These are phyloP conservation scores for Pezicula neosporulosa DNA, from an alignment of 2,329 filamentous ascomycete species.

Conservation along the genomic window DNA sequence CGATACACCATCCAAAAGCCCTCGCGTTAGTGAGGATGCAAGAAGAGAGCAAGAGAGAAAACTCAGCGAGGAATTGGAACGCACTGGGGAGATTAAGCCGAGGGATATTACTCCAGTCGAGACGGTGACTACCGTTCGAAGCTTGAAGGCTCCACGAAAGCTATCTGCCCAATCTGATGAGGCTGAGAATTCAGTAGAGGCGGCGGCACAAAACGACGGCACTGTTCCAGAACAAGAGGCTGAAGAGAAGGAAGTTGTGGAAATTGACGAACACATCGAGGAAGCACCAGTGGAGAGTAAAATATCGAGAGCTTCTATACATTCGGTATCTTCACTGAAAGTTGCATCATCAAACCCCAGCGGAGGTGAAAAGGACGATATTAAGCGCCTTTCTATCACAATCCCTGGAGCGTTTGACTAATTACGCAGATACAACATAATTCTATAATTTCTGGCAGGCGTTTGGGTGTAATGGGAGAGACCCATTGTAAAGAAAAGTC, in stretches of 20 bases:
- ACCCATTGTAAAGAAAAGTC: too few relatives aligned
- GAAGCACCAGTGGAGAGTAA: conserved; percentile 6
- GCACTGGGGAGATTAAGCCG: conserved; percentile 25
- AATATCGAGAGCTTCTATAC: conserved; percentile 14
- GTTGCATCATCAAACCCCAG: conserved; percentile 4
- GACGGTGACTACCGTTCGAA: conserved; percentile 7
- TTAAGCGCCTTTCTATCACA: conserved; percentile 32
- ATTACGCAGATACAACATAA: not conserved
- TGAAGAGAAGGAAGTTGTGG: not conserved
- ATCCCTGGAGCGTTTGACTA: conserved; percentile 29
- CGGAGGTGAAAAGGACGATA: conserved; percentile 24
- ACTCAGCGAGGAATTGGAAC: conserved; percentile 23
- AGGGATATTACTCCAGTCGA: conserved; percentile 24
- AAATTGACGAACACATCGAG: not conserved
- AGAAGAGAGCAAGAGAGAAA: conserved; percentile 24
- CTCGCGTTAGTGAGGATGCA: conserved; percentile 24
- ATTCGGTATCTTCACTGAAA: conserved; percentile 17
- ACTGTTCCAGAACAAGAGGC: conserved; percentile 3
- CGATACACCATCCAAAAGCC: conserved; percentile 16
- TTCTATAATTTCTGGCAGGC: not conserved
- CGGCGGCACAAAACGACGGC: conserved; percentile 13
- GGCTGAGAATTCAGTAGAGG: conserved; percentile 1
- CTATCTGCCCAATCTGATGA: not conserved
- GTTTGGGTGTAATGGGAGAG: too few relatives aligned
- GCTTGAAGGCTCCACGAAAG: not conserved